A percentile compares a stretch with the other conserved stretches of the same genome.
These are phyloP conservation scores for Sporothrix dimorphospora DNA, from an alignment of 2,329 filamentous ascomycete species.

Conservation along the genomic window DNA sequence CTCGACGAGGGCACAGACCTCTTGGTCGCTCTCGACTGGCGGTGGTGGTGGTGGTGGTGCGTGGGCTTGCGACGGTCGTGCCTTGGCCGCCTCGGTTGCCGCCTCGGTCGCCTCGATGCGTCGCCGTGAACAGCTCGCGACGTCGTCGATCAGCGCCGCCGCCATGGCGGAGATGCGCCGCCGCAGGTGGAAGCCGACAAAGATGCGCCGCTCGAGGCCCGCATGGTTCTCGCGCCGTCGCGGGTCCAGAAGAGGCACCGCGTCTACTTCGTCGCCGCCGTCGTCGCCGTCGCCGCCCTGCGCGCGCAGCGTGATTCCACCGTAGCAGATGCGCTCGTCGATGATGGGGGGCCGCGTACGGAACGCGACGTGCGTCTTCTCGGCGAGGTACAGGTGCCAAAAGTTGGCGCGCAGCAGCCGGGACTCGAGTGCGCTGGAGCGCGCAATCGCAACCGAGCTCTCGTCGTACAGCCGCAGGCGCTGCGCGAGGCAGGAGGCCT, in stretches of 20 bases:
- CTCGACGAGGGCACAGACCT: not conserved
- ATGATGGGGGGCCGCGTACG: constrained; percentile 2
- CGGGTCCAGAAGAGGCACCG: not conserved
- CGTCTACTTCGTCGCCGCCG: not conserved
- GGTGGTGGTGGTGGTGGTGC: not conserved
- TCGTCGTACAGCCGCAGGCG: constrained; percentile 1
- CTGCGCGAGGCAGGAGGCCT: constrained; percentile 9
- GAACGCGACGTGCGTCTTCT: constrained; percentile 1
- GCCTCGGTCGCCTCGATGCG: not conserved
- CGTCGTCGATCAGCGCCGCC: not conserved
- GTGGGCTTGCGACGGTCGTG: not conserved
- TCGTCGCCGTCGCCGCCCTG: not conserved
- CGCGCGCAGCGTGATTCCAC: not conserved
- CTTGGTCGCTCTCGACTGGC: not conserved
- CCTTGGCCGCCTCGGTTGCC: too few species aligned
- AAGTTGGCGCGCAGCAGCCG: constrained; percentile 7
- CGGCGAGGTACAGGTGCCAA: constrained; percentile 7
- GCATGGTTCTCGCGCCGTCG: not conserved
- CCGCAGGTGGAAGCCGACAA: constrained; percentile 1
- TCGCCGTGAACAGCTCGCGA: not conserved
- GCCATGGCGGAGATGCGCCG: constrained; percentile 5
- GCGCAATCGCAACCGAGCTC: not conserved
- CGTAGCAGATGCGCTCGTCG: constrained; percentile 4
- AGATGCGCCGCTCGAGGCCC: not conserved
- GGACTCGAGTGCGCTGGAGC: not conserved